phyloP scores from a whole-genome alignment of 225 moss, liverwort and hornwort genomes.

The Polytrichum formosum region DNA sequence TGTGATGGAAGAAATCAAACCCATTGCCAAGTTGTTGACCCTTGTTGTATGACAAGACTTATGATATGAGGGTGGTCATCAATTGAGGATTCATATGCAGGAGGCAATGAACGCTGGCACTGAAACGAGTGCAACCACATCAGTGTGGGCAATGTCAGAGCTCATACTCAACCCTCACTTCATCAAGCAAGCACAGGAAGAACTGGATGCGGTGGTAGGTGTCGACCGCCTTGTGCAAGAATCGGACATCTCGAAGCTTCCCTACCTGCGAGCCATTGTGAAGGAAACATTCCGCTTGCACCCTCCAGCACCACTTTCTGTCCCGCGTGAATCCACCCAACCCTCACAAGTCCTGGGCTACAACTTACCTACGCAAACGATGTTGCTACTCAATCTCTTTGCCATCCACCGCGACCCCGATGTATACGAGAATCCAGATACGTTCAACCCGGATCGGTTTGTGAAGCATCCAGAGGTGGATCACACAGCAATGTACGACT shows the following conservation, averaged over 20 bases:
- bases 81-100: conserved; percentile 19
- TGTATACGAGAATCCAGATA: conserved; percentile 11
- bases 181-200: conserved; percentile 13
- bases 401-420: no score
- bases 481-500: conserved; percentile 21
- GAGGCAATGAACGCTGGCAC: conserved; percentile 58
- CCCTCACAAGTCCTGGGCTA: conserved; percentile 29
- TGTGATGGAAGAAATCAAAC: no score
- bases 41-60: no score
- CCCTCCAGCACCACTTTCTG: conserved; percentile 22
- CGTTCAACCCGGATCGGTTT: conserved; percentile 49
- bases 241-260: conserved; percentile 35
- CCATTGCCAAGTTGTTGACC: no score
- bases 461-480: conserved; percentile 20
- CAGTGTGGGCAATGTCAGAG: conserved; percentile 50
- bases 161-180: conserved; percentile 45
- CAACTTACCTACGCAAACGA: conserved; percentile 43
- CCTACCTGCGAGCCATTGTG: conserved; percentile 43
- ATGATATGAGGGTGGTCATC: no score
- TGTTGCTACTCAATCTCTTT: conserved; percentile 46
- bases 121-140: conserved; percentile 41
- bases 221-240: conserved; percentile 42
- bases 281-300: conserved; percentile 61
- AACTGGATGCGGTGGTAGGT: neutral
- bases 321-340: conserved; percentile 31